phyloP scores from a whole-genome alignment of 2,329 filamentous ascomycete species.

The Tolypocladium sp. region DNA sequence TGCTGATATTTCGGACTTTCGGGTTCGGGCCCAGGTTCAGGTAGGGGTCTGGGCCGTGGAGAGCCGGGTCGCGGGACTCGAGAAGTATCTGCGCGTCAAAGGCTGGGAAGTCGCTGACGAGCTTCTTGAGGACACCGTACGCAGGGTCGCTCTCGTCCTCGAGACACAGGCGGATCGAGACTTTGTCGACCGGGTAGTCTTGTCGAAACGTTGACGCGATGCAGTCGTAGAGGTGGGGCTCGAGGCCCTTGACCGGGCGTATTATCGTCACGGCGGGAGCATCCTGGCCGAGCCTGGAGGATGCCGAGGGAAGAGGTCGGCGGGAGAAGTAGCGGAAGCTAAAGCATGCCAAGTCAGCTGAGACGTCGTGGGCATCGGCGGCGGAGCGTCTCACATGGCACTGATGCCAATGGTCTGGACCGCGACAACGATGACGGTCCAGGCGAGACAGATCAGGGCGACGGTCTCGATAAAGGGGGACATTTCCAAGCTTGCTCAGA shows the following conservation, averaged over 20 bases:
- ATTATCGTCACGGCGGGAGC: constrained; percentile 84
- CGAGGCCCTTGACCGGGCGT: constrained; percentile 85
- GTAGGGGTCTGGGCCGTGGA: constrained; percentile 45
- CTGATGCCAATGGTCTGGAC: constrained; percentile 48
- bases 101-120: constrained; percentile 64
- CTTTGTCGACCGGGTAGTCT: constrained; percentile 64
- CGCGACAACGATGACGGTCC: constrained; percentile 41
- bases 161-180: constrained; percentile 78
- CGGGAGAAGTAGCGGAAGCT: constrained; percentile 46
- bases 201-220: constrained; percentile 79
- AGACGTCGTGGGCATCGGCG: neutral
- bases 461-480: constrained; percentile 22
- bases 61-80: constrained; percentile 69
- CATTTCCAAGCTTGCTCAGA: constrained; percentile 12
- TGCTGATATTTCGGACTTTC: constrained; percentile 96
- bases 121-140: constrained; percentile 59
- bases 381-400: constrained; percentile 37
- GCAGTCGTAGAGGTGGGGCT: constrained; percentile 85
- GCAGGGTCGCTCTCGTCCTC: constrained; percentile 67
- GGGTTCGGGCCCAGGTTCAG: constrained; percentile 79
- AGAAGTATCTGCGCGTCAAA: constrained; percentile 66
- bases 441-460: constrained; percentile 40
- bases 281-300: constrained; percentile 37
- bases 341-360: constrained; percentile 4
- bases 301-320: constrained; percentile 38